These are phyloP conservation scores for Penicillium manginii DNA, from an alignment of 495 filamentous ascomycete genomes.

Conservation along the genomic window DNA sequence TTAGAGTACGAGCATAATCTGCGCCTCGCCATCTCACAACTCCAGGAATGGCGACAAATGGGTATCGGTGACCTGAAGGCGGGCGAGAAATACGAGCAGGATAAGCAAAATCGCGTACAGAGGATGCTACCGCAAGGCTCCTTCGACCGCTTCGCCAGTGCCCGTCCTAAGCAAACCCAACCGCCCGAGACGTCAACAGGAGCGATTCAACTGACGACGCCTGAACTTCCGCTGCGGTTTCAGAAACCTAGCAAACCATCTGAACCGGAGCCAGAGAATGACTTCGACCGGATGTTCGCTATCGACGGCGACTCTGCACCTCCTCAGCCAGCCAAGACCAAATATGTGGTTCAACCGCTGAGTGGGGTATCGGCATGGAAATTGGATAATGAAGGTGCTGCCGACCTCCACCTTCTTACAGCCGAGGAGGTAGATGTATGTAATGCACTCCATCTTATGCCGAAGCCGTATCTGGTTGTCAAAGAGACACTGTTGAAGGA, in stretches of 20 bases:
- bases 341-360: conserved; percentile 50
- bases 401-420: conserved; percentile 83
- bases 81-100: conserved; percentile 93
- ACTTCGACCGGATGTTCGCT: conserved; percentile 49
- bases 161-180: conserved; percentile 52
- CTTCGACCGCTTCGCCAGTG: conserved; percentile 77
- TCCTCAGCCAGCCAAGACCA: conserved; percentile 49
- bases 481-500: conserved; percentile 89
- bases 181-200: conserved; percentile 73
- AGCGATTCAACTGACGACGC: conserved; percentile 71
- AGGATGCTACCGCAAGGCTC: conserved; percentile 70
- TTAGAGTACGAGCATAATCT: conserved; percentile 90
- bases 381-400: conserved; percentile 73
- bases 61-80: conserved; percentile 79
- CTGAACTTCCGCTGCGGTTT: conserved; percentile 70
- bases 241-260: conserved; percentile 44
- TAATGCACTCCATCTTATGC: conserved; percentile 76
- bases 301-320: conserved; percentile 46
- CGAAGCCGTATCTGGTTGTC: conserved; percentile 92
- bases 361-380: conserved; percentile 66
- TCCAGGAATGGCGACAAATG: conserved; percentile 92
- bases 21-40: conserved; percentile 82
- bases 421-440: conserved; percentile 86
- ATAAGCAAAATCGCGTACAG: conserved; percentile 78
- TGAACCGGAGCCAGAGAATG: conserved; percentile 42